These are phyloP conservation scores for Gracilariopsis chorda DNA, from an alignment of 23 red algal genomes.

Conservation along the genomic window DNA sequence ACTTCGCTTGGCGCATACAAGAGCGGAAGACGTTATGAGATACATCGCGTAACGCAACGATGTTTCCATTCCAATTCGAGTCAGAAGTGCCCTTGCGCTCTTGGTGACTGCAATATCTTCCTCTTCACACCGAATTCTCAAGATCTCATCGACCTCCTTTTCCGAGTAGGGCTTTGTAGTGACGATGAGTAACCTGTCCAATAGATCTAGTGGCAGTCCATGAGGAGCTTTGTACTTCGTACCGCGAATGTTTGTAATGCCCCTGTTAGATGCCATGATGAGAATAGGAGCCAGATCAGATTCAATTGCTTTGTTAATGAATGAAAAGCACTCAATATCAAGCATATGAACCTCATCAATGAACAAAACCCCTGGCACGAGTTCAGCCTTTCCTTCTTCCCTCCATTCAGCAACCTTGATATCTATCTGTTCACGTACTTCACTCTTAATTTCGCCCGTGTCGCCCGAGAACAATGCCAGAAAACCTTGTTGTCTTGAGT, in stretches of 20 bases:
- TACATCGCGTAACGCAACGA: conserved; percentile 97
- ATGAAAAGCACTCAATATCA: conserved; percentile 99
- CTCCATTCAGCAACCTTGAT: conserved; percentile 82
- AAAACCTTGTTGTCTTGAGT: conserved; percentile 98
- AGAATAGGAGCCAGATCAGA: conserved; percentile 88
- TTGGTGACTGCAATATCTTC: conserved; percentile 87
- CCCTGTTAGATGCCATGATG: conserved; percentile 93
- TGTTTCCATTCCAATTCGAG: conserved; percentile 89
- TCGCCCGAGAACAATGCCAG: conserved; percentile 97
- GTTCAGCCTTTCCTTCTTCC: conserved; percentile 92
- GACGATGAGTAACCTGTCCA: conserved; percentile 94
- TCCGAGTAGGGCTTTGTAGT: conserved; percentile 82
- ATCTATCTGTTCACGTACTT: conserved; percentile 95
- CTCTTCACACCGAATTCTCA: conserved; percentile 89
- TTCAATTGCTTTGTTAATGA: conserved; percentile 92
- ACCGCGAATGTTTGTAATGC: conserved; percentile 87
- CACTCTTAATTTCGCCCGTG: conserved; percentile 97
- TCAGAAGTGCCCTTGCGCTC: conserved; percentile 72
- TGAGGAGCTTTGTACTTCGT: conserved; percentile 87
- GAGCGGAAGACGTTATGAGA: conserved; percentile 89
- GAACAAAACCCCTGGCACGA: conserved; percentile 96
- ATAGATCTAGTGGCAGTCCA: conserved; percentile 92
- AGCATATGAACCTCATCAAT: conserved; percentile 99
- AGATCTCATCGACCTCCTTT: conserved; percentile 79
- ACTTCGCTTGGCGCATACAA: conserved; percentile 77